Conservation (phyloP, 768 basidiomycete genomes). For the Pisolithus orientalis region DNA sequence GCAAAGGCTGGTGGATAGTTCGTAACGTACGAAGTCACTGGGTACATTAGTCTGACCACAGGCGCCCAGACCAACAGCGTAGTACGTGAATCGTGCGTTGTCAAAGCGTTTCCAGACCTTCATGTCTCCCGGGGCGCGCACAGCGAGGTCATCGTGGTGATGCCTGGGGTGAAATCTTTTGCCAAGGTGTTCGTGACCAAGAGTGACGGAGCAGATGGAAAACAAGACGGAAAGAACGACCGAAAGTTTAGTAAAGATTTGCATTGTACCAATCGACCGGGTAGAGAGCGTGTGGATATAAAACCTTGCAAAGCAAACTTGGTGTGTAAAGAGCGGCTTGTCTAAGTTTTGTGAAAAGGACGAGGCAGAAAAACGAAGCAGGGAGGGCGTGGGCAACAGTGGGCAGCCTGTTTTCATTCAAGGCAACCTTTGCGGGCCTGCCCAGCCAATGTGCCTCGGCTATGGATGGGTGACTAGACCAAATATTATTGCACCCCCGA, state of each 20-base stretch:
- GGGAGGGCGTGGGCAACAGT: background rate
- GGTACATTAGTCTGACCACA: conserved; percentile 29
- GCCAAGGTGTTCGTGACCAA: conserved; percentile 16
- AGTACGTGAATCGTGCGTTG: conserved; percentile 30
- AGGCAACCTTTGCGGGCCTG: no score
- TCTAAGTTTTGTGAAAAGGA: background rate
- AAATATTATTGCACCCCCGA: background rate
- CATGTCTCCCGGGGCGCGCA: conserved; percentile 20
- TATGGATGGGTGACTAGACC: background rate
- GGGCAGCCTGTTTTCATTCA: no score
- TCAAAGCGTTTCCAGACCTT: conserved; percentile 16
- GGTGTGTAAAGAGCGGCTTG: conserved; percentile 18
- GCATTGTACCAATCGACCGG: conserved; percentile 12
- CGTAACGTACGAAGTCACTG: conserved; percentile 29
- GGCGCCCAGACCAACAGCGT: conserved; percentile 38
- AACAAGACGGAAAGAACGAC: conserved; percentile 14
- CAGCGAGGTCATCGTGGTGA: conserved; percentile 14
- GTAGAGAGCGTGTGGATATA: conserved; percentile 3
- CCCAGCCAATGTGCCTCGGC: background rate
- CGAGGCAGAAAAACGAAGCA: background rate
- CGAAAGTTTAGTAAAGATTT: conserved; percentile 14
- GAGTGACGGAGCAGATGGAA: conserved; percentile 11
- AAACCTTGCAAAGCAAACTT: background rate
- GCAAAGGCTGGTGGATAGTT: background rate
- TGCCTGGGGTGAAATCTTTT: conserved; percentile 19